Percentiles rank a stretch among this genome's conserved stretches.
phyloP scores from a whole-genome alignment of 2,329 filamentous ascomycete genomes.

The Phaeosphaeriaceae sp. region DNA sequence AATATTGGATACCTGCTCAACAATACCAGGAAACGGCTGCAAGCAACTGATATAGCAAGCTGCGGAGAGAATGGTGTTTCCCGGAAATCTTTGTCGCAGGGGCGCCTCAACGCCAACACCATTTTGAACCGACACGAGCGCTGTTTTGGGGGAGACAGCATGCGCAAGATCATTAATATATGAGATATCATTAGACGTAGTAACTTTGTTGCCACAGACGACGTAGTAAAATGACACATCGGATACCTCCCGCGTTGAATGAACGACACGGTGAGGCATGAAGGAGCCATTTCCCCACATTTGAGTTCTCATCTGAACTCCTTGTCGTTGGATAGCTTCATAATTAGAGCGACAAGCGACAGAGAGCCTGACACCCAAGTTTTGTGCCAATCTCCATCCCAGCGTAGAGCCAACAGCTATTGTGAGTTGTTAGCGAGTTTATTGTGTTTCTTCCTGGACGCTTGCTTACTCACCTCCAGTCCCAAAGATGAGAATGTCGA shows the following conservation, averaged over 20 bases:
- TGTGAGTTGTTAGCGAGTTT: background rate
- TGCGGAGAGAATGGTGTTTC: conserved; percentile 7
- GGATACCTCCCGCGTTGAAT: conserved; percentile 5
- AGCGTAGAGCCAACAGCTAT: conserved; percentile 11
- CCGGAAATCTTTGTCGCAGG: conserved; percentile 1
- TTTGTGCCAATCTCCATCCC: conserved; percentile 10
- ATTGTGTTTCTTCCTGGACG: too few species aligned
- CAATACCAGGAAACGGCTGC: conserved; percentile 4
- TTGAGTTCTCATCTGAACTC: conserved; percentile 5
- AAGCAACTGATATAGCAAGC: conserved; percentile 12
- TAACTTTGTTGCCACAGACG: conserved; percentile 9
- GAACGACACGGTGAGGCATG: conserved; percentile 4
- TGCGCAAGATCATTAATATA: conserved; percentile 1
- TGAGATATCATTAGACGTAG: background rate
- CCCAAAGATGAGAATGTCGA: conserved; percentile 3
- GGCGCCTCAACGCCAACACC: conserved; percentile 9
- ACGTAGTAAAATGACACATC: conserved; percentile 8
- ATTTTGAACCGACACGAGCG: conserved; percentile 11
- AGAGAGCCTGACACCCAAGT: conserved; percentile 2
- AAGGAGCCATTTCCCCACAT: conserved; percentile 8
- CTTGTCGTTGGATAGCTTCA: conserved; percentile 3
- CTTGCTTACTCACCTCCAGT: conserved; percentile 2
- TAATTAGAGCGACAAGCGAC: conserved; percentile 13
- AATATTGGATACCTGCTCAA: conserved; percentile 9
- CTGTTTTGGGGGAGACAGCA: conserved; percentile 1